Evolutionary conservation across 192 early-diverging fungal species (phyloP), one percentile per base, ranked within the genome.

Genomic region (Backusella luteola): DNA sequence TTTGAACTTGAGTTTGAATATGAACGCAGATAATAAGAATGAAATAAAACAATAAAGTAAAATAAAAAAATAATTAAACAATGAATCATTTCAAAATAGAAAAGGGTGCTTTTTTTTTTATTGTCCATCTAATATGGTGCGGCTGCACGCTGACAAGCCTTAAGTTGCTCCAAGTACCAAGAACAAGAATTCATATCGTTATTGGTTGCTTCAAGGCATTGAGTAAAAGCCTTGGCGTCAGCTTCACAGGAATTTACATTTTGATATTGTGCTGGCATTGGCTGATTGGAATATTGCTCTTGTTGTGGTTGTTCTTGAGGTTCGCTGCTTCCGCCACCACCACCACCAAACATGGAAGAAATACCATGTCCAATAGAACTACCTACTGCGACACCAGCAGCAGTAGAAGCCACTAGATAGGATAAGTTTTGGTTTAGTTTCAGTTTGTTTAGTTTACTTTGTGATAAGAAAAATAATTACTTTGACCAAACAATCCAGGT

Each of bases 321-420:
- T 6, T 79, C 78, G 26, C 76, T 66, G n/a, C 84, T 85, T 59
- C 85, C 77, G 5, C 56, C 34, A 17, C 52, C 53, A 17, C 52
- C 53, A 17, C 73, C 73, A 29, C 73, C 73, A 66, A 74, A 74
- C 73, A 74, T 74, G 19, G 78, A 88, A 67, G 82, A 76, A 19
- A 76, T 67, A 63, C 73, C 71, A 23, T 90, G 88, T 59, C 91
- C 93, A 41, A 94, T 86, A 42, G 93, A 91, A 72, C 90, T 91
- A 52, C 95, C 96, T 11, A 97, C 92, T 73, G 95, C 96, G 52
- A 95, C 95, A 86, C 95, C 95, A 41, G 93, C 96, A 73, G 95
- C 96, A 26, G 96, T 96, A 21, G 94, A 85, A 21, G 94, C 96
- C 94, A 96, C 87, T 82, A 56, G 35, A 15, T 23, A 38, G 23